Evolutionary conservation across 345 rosid species (phyloP).

Genomic region (Durio zibethinus): DNA sequence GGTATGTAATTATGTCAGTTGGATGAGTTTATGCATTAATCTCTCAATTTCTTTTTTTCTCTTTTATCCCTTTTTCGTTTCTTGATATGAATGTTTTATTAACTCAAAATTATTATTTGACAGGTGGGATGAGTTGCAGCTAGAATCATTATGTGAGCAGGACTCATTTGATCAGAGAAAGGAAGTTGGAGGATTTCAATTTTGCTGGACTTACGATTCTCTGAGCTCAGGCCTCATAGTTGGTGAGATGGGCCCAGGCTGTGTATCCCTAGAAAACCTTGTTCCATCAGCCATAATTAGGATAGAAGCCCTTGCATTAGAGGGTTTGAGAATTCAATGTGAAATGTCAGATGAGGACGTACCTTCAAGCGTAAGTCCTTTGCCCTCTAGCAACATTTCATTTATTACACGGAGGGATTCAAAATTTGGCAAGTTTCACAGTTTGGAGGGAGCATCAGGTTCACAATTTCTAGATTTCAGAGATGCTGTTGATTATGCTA

Average conservation of each 20-base stretch:
- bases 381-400: constrained; percentile 6
- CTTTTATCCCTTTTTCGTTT: not conserved
- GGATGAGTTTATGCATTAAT: not conserved
- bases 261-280: constrained; percentile 37
- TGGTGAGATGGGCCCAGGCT: constrained; percentile 22
- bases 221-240: not conserved
- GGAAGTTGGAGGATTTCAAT: constrained; percentile 16
- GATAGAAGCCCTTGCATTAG: constrained; percentile 52
- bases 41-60: not conserved
- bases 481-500: constrained; percentile 24
- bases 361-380: constrained; percentile 41
- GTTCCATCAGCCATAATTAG: constrained; percentile 39
- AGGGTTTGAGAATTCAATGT: constrained; percentile 67
- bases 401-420: not conserved
- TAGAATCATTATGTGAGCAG: constrained; percentile 12
- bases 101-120: constrained; percentile 16
- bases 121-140: constrained; percentile 22
- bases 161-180: constrained; percentile 11
- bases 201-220: constrained; percentile 12
- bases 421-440: constrained; percentile 11
- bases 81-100: not conserved
- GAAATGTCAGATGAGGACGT: constrained; percentile 59
- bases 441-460: constrained; percentile 22
- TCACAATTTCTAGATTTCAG: constrained; percentile 20
- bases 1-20: constrained; percentile 29